Base-by-base conservation (phyloP, 2,329 filamentous ascomycete genomes). In the Endothia cerciana region DNA sequence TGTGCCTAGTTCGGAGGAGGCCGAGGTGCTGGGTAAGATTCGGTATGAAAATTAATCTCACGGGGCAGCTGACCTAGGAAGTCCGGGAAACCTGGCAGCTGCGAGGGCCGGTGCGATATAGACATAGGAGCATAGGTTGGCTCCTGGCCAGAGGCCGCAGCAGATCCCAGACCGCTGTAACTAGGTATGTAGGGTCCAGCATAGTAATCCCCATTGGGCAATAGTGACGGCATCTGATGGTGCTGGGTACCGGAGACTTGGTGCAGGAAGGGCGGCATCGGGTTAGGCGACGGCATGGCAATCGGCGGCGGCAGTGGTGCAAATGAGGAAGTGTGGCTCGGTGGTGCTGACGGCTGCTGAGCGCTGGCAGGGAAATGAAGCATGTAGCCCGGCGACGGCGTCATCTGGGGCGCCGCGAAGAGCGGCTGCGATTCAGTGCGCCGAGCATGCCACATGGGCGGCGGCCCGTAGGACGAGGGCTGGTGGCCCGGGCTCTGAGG, bases 401-500 rank as follows among this genome's bases (percentile, higher is more conserved):
- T 17, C 22, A 38, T 6, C 47, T 17, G 49, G 2, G 25, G 22
- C 17, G 22, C 2, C 6, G 10, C 6, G n/a, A 19, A 30, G 25
- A 10, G 40, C 8, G 40, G 22, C 17, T 28, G 40, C 17, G 40
- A 11, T 30, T 58, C 33, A 10, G 33, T 55, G 22, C 28, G 51
- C 22, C 51, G 51, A 30, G 3, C 13, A 17, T 59, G 38, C 40
- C 40, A 45, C 6, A 25, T n/a, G 25, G 57, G 25, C 22, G 25
- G 22, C 38, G 22, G 19, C 19, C 57, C n/a, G 40, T 30, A 43
- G 11, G 40, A 41, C 22, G 62, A 53, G 30, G 30, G 25, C 56
- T 61, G 63, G 40, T 36, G 33, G 60, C 38, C 47, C 33, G 60
- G 60, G 62, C 55, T 63, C 17, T 66, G 60, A 17, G 62, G 66